Conservation (phyloP, 805 yeast species). For the Kazachstania kunashirensis region DNA sequence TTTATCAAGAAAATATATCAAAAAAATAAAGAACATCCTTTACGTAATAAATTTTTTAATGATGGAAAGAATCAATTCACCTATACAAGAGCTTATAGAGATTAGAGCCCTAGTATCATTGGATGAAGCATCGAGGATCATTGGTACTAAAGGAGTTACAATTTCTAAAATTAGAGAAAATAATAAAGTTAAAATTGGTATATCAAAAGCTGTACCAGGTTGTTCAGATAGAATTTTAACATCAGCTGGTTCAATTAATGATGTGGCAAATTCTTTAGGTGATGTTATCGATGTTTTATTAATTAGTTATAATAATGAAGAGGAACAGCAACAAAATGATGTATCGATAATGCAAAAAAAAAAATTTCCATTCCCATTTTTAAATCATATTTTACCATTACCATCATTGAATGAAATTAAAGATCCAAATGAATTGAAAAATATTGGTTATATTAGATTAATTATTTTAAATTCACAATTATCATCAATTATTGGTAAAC, state of each 20-base stretch:
- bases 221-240: slow-evolving; percentile 77
- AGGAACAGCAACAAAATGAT: slow-evolving; percentile 11
- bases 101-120: slow-evolving; percentile 56
- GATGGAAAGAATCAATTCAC: no score
- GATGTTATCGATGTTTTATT: slow-evolving; percentile 47
- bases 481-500: slow-evolving; percentile 82
- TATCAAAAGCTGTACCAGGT: slow-evolving; percentile 69
- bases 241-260: slow-evolving; percentile 61
- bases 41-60: no score
- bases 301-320: slow-evolving; percentile 5
- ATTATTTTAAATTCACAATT: slow-evolving; percentile 76
- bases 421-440: slow-evolving; percentile 18
- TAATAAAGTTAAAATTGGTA: slow-evolving; percentile 77
- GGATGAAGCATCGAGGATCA: slow-evolving; percentile 83
- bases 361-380: slow-evolving; percentile 39
- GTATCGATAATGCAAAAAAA: slow-evolving; percentile 14
- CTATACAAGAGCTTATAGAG: no score
- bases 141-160: slow-evolving; percentile 75
- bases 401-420: slow-evolving; percentile 24
- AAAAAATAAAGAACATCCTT: no score
- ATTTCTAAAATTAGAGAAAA: slow-evolving; percentile 67
- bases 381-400: slow-evolving; percentile 27
- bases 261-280: slow-evolving; percentile 60
- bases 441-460: slow-evolving; percentile 42
- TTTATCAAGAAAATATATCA: no score